Base-by-base conservation (phyloP, 805 yeast genomes). In the Yarrowia sp. region DNA sequence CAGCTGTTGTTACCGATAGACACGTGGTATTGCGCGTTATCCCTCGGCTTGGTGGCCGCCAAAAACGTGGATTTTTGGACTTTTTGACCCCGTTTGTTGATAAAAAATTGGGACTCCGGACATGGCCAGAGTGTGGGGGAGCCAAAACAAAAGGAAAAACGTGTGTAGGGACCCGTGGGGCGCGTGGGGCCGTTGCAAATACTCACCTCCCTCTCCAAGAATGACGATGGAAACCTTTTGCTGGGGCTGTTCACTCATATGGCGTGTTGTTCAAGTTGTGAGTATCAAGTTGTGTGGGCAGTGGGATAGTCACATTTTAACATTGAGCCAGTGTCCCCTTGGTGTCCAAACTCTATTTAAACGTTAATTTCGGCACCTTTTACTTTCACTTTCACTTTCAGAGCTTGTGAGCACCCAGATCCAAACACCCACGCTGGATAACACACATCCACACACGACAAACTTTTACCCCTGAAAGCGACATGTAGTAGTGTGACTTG, bases 121-220 rank as follows among this genome's bases (percentile, higher is more conserved):
- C 28, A 22, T 22, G 28, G 28, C 28, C 28, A 3, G 28, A 22
- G 17, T 48, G 55, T 48, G 55, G 41, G 41, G 55, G 41, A 15
- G 39, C 22, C 38, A 9, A 4, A 15, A 47, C 32, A 47, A 47
- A 15, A 9, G 22, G 28, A 11, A 11, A 11, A 35, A 22, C 28
- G 28, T 22, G 28, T 22, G 28, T 22, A 22, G 28, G 28, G 28
- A 22, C 28, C 28, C 28, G 28, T 22, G 28, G 28, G 28, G 28
- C 28, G 28, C 28, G 28, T 22, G 28, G 28, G 28, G 28, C 28
- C 28, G 28, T 22, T 22, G 28, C 28, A 7, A 9, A 14, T 10
- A 45, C 72, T 31, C 65, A 72, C 75, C 75, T 66, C 75, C 76
- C 45, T 73, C 75, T 55, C 76, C 76, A 42, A 73, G 71, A 48